Evolutionary conservation across 306 rosid species (phyloP), one percentile per base, ranked within the genome.

Genomic region (Canavalia gladiata): DNA sequence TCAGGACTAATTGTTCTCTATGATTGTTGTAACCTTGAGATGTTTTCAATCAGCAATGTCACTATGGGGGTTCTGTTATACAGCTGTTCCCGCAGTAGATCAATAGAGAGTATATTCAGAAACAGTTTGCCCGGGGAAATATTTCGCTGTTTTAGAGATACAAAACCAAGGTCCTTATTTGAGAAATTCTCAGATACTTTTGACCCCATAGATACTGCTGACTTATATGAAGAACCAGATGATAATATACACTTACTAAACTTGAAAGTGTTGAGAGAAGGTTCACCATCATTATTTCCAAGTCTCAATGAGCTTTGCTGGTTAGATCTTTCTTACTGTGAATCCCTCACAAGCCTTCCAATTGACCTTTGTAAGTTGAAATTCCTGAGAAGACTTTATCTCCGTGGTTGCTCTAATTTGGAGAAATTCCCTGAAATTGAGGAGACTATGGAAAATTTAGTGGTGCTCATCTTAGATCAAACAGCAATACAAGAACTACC

Each of bases 251-350:
- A 68, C 30, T 68, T 45, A 9, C 54, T 68, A 3, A 28, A 51
- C 50, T 30, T 63, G 1, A 7, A 31, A 64, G 3, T 41, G 31
- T 52, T 72, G 29, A 70, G 83, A 35, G 62, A 80, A 63, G 30
- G 59, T 9, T 49, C 13, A 1, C 58, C 71, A 13, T 47, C 83
- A 3, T 31, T 9, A 28, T 63, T 29, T 50, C 58, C 67, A 29
- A 60, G 28, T 63, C 58, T 33, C 10, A 42, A 31, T 6, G 49
- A 76, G 42, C 42, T 58, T 3, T 59, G 75, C 71, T 77, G 69
- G 79, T 63, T 83, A 34, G 86, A 83, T 63, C 41, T 69, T 62
- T 77, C 78, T 2, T 0, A 54, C 6, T 83, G 86, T 34, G 31
- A 43, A 45, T 83, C 86, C 75, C 83, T 83, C 12, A 50, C 55